These are phyloP conservation scores for Leccinum truebloodii DNA, from an alignment of 768 basidiomycete species.

Conservation along the genomic window DNA sequence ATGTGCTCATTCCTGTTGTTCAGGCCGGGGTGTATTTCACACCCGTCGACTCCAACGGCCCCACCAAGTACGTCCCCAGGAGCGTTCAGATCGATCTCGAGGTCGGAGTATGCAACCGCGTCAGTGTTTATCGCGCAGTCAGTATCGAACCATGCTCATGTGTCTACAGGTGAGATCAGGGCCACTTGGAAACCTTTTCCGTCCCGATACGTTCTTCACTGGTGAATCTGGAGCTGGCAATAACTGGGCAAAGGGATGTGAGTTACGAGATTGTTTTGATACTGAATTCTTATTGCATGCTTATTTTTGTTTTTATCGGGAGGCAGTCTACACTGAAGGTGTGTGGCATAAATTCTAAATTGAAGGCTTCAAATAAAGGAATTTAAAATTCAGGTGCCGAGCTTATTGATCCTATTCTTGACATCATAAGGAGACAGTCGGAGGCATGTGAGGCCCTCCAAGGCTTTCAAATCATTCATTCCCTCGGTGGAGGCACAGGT, in stretches of 20 bases:
- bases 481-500: conserved; percentile 90
- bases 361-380: neutral
- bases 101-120: conserved; percentile 78
- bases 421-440: conserved; percentile 75
- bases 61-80: conserved; percentile 82
- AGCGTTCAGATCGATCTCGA: conserved; percentile 92
- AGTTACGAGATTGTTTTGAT: conserved; percentile 33
- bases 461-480: conserved; percentile 88
- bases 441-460: conserved; percentile 86
- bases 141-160: conserved; percentile 4
- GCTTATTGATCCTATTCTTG: conserved; percentile 83
- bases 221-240: conserved; percentile 75
- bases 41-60: conserved; percentile 55
- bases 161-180: conserved; percentile 63
- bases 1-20: neutral
- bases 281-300: conserved; percentile 10
- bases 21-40: conserved; percentile 84
- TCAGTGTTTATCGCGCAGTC: conserved; percentile 37
- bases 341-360: conserved; percentile 14
- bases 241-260: conserved; percentile 96
- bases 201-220: conserved; percentile 83
- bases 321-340: conserved; percentile 86
- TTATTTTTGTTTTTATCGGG: conserved; percentile 24
- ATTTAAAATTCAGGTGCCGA: conserved; percentile 67
- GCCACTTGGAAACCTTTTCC: conserved; percentile 71